Evolutionary conservation across 495 filamentous ascomycete species (phyloP).

Genomic region (Penicillium diatomitis): DNA sequence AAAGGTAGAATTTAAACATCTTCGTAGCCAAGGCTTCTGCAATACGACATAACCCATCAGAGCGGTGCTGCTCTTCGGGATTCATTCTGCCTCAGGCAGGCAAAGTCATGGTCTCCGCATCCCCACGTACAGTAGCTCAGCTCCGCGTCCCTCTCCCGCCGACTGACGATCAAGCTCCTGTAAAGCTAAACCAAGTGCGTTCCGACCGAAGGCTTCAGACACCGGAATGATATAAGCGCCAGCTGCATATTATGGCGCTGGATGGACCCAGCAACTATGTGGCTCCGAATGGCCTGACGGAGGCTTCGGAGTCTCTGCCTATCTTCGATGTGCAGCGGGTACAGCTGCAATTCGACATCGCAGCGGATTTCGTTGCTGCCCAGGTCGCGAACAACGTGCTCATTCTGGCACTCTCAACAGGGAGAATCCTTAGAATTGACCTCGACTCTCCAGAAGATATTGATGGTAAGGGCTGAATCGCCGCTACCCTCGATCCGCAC

Average conservation of each 20-base stretch:
- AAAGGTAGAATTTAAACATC: neutral
- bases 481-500: slow-evolving; percentile 1
- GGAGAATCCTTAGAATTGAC: slow-evolving; percentile 86
- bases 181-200: slow-evolving; percentile 4
- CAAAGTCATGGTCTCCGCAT: slow-evolving; percentile 14
- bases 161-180: slow-evolving; percentile 4
- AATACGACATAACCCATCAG: neutral
- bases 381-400: slow-evolving; percentile 97
- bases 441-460: slow-evolving; percentile 89
- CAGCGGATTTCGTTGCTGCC: slow-evolving; percentile 89
- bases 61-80: neutral
- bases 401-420: slow-evolving; percentile 78
- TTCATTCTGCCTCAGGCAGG: slow-evolving; percentile 7
- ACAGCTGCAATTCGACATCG: slow-evolving; percentile 81
- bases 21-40: neutral
- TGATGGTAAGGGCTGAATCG: slow-evolving; percentile 52
- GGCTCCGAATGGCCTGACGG: slow-evolving; percentile 44
- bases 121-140: slow-evolving; percentile 8
- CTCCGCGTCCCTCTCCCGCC: slow-evolving; percentile 6
- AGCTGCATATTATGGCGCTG: slow-evolving; percentile 44
- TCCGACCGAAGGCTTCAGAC: slow-evolving; percentile 2
- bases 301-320: slow-evolving; percentile 57
- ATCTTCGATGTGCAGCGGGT: slow-evolving; percentile 92
- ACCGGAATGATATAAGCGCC: slow-evolving; percentile 31
- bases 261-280: slow-evolving; percentile 45